Conservation (phyloP, 176 grass and related monocot species). For the Poa pratensis region DNA sequence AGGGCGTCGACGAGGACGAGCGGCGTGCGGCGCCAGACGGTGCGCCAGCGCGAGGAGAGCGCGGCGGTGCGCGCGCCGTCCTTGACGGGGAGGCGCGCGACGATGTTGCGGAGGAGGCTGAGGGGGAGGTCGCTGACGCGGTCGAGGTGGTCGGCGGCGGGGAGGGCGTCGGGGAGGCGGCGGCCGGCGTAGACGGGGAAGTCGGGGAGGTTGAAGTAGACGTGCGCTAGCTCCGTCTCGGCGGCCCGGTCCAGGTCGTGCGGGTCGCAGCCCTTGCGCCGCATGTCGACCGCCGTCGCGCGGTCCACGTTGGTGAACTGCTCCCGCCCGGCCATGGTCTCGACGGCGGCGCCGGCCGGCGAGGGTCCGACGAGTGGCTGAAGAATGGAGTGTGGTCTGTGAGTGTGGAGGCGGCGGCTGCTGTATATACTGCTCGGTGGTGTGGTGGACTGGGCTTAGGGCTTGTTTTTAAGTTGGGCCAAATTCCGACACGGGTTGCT, state of each 20-base stretch:
- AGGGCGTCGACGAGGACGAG: slow-evolving; percentile 11
- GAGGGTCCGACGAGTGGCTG: not conserved
- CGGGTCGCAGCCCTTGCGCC: not conserved
- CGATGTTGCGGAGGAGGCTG: not conserved
- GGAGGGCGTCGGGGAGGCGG: not conserved
- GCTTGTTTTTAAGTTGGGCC: not conserved
- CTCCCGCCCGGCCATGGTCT: not conserved
- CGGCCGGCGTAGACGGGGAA: not conserved
- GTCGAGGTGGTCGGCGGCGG: not conserved
- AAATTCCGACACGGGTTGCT: not conserved
- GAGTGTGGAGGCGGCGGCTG: not conserved
- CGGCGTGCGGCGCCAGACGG: not conserved
- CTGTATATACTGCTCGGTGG: too few species aligned
- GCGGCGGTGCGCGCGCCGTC: slow-evolving; percentile 6
- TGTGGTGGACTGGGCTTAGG: not conserved
- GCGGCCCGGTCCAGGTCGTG: not conserved
- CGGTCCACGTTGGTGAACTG: slow-evolving; percentile 7
- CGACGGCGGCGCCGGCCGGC: not conserved
- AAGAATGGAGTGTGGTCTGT: not conserved
- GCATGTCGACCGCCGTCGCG: not conserved
- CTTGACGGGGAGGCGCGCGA: slow-evolving; percentile 17
- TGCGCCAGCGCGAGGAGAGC: slow-evolving; percentile 7
- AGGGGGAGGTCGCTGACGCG: not conserved
- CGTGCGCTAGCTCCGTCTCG: not conserved
- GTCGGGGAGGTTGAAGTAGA: not conserved